Percentiles rank a stretch among this genome's conserved stretches.
These are phyloP conservation scores for Saccharomyces cerevisiae DNA, from an alignment of 805 yeast species.

Conservation along the genomic window DNA sequence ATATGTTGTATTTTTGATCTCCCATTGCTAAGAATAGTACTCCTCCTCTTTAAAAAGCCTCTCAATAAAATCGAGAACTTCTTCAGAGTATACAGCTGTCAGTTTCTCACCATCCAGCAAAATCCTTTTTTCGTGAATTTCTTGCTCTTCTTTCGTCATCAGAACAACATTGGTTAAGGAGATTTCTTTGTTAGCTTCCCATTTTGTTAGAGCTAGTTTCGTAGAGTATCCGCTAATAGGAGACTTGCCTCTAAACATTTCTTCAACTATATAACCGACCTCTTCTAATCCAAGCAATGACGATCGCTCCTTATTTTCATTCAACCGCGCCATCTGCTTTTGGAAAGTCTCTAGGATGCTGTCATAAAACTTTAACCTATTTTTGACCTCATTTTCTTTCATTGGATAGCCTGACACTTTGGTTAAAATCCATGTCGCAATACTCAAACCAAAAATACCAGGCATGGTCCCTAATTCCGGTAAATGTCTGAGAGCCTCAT, in stretches of 20 bases:
- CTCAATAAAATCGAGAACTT: slow-evolving; percentile 45
- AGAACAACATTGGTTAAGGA: slow-evolving; percentile 67
- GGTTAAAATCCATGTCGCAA: slow-evolving; percentile 71
- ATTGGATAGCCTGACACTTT: slow-evolving; percentile 71
- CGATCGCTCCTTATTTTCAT: slow-evolving; percentile 57
- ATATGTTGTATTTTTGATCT: background rate
- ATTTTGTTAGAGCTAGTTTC: slow-evolving; percentile 62
- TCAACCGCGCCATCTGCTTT: slow-evolving; percentile 64
- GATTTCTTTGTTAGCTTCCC: slow-evolving; percentile 60
- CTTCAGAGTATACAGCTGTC: slow-evolving; percentile 49
- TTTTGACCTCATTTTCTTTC: slow-evolving; percentile 79
- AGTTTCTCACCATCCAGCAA: slow-evolving; percentile 51
- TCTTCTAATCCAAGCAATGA: slow-evolving; percentile 62
- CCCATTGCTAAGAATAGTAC: slow-evolving; percentile 42
- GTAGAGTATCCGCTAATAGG: slow-evolving; percentile 72
- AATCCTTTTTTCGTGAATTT: slow-evolving; percentile 60
- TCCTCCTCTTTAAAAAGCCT: slow-evolving; percentile 63
- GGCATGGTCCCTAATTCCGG: slow-evolving; percentile 94
- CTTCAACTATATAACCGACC: slow-evolving; percentile 73
- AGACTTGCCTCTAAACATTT: slow-evolving; percentile 79
- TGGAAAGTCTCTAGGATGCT: slow-evolving; percentile 69
- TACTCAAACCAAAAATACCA: slow-evolving; percentile 78
- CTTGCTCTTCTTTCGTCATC: slow-evolving; percentile 77
- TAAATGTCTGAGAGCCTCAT: slow-evolving; percentile 79
- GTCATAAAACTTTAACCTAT: slow-evolving; percentile 71